A percentile compares a stretch with the other conserved stretches of the same genome.
Evolutionary conservation across 2,329 filamentous ascomycete genomes (phyloP).

Genomic region (Teratosphaeria zuluensis): DNA sequence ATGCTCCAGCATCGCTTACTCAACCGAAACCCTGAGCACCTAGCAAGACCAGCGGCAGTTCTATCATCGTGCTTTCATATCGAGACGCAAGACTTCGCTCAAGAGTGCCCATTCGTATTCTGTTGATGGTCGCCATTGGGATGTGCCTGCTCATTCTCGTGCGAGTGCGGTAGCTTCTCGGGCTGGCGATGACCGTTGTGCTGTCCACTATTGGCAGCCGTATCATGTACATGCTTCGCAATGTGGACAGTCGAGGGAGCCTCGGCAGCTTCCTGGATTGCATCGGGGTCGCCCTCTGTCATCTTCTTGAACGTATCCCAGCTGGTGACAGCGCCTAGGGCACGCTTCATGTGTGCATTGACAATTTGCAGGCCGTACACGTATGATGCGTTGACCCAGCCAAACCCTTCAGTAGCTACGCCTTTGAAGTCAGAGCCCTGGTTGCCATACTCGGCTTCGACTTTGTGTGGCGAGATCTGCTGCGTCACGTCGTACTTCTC

Average conservation of each 20-base stretch:
- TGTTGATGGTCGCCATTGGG: background rate
- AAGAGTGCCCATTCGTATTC: background rate
- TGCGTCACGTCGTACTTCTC: constrained; percentile 98
- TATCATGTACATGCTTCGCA: background rate
- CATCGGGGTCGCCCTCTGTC: constrained; percentile 11
- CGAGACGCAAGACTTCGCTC: background rate
- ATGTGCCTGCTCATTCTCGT: background rate
- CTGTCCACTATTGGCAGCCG: background rate
- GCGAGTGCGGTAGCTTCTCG: background rate
- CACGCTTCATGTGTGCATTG: constrained; percentile 79
- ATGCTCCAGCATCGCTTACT: background rate
- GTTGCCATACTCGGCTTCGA: constrained; percentile 96
- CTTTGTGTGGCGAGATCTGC: constrained; percentile 79
- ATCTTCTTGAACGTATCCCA: constrained; percentile 72
- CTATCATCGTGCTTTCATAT: background rate
- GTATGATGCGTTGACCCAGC: constrained; percentile 98
- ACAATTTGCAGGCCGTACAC: constrained; percentile 85
- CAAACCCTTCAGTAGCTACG: constrained; percentile 91
- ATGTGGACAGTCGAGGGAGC: background rate
- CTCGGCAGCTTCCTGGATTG: constrained; percentile 2
- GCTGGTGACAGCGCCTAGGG: constrained; percentile 76
- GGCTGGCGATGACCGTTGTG: background rate
- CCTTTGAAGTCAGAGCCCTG: constrained; percentile 93
- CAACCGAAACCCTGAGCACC: background rate
- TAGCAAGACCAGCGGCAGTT: background rate